Evolutionary conservation across 768 basidiomycete species (phyloP).

Genomic region (Sarcodon sp.): DNA sequence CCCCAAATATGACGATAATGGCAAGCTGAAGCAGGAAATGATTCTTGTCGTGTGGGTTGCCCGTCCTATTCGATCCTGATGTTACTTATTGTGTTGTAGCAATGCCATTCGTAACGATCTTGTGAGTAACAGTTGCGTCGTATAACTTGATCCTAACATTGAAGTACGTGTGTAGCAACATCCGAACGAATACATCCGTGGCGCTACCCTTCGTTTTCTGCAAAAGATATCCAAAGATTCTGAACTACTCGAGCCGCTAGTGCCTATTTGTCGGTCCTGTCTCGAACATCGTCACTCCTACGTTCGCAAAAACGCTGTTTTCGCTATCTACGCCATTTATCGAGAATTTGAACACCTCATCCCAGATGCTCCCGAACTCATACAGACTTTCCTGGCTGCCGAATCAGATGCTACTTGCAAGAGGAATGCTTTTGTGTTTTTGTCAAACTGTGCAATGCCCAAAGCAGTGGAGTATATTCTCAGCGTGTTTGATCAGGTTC

Average conservation of each 20-base stretch:
- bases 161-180: conserved; percentile 61
- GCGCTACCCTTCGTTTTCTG: conserved; percentile 91
- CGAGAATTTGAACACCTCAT: conserved; percentile 91
- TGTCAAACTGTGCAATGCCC: conserved; percentile 74
- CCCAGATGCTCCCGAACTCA: conserved; percentile 91
- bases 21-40: conserved; percentile 99
- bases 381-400: conserved; percentile 91
- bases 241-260: conserved; percentile 90
- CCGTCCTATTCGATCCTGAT: conserved; percentile 4
- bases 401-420: conserved; percentile 96
- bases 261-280: conserved; percentile 87
- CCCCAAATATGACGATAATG: conserved; percentile 93
- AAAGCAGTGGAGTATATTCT: conserved; percentile 90
- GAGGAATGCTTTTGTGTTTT: conserved; percentile 93
- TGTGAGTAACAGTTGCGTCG: conserved; percentile 30
- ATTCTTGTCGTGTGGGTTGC: conserved; percentile 87
- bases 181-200: conserved; percentile 98
- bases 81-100: conserved; percentile 24
- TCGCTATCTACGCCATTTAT: conserved; percentile 90
- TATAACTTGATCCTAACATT: background rate
- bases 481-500: conserved; percentile 73
- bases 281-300: conserved; percentile 97
- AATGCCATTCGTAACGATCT: conserved; percentile 98
- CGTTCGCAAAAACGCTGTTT: conserved; percentile 97
- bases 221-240: conserved; percentile 90